Evolutionary conservation across 306 rosid genomes (phyloP), one percentile per base, ranked within the genome.

Genomic region (Carpinus viminea): DNA sequence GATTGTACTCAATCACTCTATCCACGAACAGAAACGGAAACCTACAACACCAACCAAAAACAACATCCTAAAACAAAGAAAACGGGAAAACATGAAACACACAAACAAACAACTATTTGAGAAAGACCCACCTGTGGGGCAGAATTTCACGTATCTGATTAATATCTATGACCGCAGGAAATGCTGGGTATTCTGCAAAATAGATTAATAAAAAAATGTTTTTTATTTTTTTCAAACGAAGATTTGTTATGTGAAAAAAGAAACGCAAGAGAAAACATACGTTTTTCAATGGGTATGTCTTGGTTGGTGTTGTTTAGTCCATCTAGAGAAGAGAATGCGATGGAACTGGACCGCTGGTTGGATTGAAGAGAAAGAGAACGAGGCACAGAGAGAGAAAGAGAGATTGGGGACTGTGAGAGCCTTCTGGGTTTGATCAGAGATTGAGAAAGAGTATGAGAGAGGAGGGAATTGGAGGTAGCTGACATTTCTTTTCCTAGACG

Each of bases 21-120:
- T 95, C 98, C 60, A 93, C 99, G 46, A 95, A 80, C 77, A 95
- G 98, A 85, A 95, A 92, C 28, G 98, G 99, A 82, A 92, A 95
- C 90, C 98, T 95, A 68, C 84, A 78, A 51, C 45, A 78, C 31
- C 68, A 45, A 53, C 65, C 38, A 77, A 65, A 70, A 76, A 5
- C 70, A 73, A 20, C 80, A 53, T 36, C 9, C 46, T 12, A 51
- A 34, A 11, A 18, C 41, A 68, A n/a, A 5, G 3, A 73, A 43
- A 43, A 68, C 10, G 9, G 51, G 3, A 13, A 15, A 48, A 61
- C 72, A 70, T 15, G 38, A 12, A 26, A 12, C 45, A 85, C 20
- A 51, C 78, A 48, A 74, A 24, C 52, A 20, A 8, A 4, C 31
- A 75, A 24, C 31, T 17, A 47, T 2, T 16, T 26, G 26, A 70